phyloP scores from a whole-genome alignment of 345 rosid species.

The Eucalyptus pauciflora region DNA sequence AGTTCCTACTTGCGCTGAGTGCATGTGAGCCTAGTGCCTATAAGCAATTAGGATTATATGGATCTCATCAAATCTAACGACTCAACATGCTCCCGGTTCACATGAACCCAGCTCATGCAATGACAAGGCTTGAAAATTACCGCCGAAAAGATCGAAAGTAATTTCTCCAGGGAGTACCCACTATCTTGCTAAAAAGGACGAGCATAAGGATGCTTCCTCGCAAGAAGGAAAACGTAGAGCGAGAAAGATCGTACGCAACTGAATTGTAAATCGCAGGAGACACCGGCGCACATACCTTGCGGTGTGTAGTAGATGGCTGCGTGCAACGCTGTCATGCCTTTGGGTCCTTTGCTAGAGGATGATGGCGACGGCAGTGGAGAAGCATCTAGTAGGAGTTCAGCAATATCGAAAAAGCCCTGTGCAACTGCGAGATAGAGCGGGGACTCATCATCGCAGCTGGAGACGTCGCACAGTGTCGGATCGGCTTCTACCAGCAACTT shows the following conservation, averaged over 20 bases:
- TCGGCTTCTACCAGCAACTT: neutral
- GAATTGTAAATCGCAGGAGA: neutral
- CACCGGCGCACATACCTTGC: neutral
- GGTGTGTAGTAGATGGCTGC: neutral
- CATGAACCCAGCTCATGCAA: too few species aligned
- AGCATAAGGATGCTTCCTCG: rapidly evolving
- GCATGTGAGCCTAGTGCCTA: rapidly evolving
- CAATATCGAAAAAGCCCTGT: neutral
- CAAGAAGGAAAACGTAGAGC: neutral
- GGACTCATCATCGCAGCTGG: neutral
- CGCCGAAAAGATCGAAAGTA: too few species aligned
- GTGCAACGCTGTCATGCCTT: conserved; percentile 5
- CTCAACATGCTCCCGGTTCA: rapidly evolving
- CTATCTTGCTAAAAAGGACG: too few species aligned
- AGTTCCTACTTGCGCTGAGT: rapidly evolving
- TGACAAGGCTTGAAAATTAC: too few species aligned
- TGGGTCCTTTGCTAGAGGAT: neutral
- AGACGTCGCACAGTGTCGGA: neutral
- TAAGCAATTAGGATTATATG: too few species aligned
- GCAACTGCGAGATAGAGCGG: neutral
- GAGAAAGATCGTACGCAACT: neutral
- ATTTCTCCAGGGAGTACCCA: too few species aligned
- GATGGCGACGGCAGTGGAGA: neutral
- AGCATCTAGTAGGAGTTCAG: neutral
- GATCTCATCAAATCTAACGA: too few species aligned